phyloP scores from a whole-genome alignment of 306 rosid species.

The Lathyrus aphaca region DNA sequence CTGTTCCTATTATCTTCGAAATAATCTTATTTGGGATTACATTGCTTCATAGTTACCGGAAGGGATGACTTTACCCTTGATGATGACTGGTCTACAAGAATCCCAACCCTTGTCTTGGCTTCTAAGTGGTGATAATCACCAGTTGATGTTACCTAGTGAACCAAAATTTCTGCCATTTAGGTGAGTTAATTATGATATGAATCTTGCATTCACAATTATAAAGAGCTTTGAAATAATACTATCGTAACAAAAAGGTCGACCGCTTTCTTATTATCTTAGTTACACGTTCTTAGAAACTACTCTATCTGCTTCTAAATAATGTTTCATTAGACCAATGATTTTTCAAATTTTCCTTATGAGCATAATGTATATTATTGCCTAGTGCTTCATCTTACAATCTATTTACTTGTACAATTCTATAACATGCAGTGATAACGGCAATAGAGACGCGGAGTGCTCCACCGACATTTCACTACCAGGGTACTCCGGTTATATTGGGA shows the following conservation, averaged over 20 bases:
- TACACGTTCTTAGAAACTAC: not conserved
- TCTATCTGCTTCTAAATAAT: not conserved
- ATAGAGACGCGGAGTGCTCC: constrained; percentile 63
- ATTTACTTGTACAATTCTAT: constrained; percentile 21
- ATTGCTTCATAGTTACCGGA: constrained; percentile 56
- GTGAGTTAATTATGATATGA: constrained; percentile 46
- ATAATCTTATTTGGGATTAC: constrained; percentile 31
- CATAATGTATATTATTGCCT: not conserved
- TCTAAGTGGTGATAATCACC: constrained; percentile 54
- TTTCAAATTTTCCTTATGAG: constrained; percentile 7
- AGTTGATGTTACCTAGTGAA: constrained; percentile 51
- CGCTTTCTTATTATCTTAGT: constrained; percentile 3
- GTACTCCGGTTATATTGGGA: constrained; percentile 54
- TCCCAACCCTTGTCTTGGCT: constrained; percentile 67
- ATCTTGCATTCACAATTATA: constrained; percentile 7
- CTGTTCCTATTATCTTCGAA: constrained; percentile 1
- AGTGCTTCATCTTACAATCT: constrained; percentile 21
- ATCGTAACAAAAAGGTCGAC: not conserved
- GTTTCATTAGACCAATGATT: constrained; percentile 7
- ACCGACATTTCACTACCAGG: constrained; percentile 52
- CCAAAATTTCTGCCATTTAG: constrained; percentile 56
- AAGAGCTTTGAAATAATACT: too few relatives aligned
- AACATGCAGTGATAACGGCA: constrained; percentile 44
- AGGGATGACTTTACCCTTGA: constrained; percentile 57
- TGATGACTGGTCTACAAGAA: constrained; percentile 67